phyloP scores from a whole-genome alignment of 148 eudicot species.

The Drosera capensis region DNA sequence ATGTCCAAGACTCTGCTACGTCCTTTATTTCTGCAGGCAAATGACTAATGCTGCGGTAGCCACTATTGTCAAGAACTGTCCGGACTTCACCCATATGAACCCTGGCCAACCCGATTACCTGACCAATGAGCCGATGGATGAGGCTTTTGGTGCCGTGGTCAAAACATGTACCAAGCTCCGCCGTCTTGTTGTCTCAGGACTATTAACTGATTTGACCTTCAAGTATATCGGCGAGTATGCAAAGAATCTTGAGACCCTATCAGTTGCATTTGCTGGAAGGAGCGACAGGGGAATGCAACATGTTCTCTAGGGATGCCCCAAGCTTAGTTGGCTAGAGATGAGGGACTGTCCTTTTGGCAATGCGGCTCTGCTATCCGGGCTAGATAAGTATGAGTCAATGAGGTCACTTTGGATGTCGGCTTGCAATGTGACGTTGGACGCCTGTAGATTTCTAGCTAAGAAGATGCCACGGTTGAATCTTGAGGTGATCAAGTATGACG shows the following conservation, averaged over 20 bases:
- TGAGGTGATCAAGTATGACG: conserved; percentile 70
- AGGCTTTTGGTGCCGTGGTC: conserved; percentile 74
- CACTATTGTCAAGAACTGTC: conserved; percentile 37
- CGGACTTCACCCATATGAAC: conserved; percentile 45
- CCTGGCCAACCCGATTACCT: conserved; percentile 60
- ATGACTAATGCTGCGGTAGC: conserved; percentile 45
- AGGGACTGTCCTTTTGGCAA: conserved; percentile 82
- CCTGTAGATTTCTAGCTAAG: conserved; percentile 39
- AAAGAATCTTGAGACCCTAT: conserved; percentile 68
- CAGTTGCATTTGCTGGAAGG: conserved; percentile 82
- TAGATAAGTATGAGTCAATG: conserved; percentile 66
- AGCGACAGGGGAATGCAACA: conserved; percentile 66
- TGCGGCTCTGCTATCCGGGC: conserved; percentile 50
- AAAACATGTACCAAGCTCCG: conserved; percentile 50
- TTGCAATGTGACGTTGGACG: conserved; percentile 50
- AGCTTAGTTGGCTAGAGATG: conserved; percentile 67
- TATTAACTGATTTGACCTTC: conserved; percentile 53
- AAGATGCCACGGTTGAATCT: conserved; percentile 79
- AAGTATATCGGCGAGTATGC: conserved; percentile 78
- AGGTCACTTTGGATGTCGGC: conserved; percentile 89
- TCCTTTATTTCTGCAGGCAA: conserved; percentile 3
- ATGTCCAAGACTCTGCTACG: not conserved
- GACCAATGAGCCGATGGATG: conserved; percentile 70
- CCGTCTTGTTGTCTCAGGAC: conserved; percentile 64
- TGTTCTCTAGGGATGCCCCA: conserved; percentile 60